Evolutionary conservation across 2,329 filamentous ascomycete species (phyloP).

Genomic region (Diaporthe velutina): DNA sequence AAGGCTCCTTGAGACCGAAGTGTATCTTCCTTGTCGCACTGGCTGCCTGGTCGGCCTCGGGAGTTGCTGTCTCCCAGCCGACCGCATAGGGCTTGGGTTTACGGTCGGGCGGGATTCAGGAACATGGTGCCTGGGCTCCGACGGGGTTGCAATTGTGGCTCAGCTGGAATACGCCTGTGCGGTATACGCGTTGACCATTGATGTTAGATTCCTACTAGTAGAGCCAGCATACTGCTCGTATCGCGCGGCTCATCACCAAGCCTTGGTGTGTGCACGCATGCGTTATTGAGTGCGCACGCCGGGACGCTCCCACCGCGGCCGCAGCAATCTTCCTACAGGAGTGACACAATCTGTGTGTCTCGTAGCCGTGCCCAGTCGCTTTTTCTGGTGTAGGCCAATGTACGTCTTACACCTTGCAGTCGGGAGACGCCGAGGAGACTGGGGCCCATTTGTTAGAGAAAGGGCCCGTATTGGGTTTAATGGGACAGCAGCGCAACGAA

Average conservation of each 20-base stretch:
- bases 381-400: neutral
- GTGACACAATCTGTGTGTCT: neutral
- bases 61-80: slow-evolving; percentile 1
- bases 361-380: neutral
- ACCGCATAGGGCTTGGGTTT: neutral
- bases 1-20: neutral
- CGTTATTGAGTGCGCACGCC: neutral
- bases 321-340: slow-evolving; percentile 5
- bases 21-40: neutral
- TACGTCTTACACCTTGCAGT: slow-evolving; percentile 13
- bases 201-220: neutral
- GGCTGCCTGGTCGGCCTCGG: slow-evolving; percentile 15
- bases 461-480: slow-evolving; percentile 8
- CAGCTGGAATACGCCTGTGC: slow-evolving; percentile 2
- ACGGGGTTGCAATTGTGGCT: slow-evolving; percentile 21
- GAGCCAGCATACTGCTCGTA: neutral
- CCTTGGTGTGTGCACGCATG: slow-evolving; percentile 5
- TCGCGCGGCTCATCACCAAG: neutral
- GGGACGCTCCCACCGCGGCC: neutral
- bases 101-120: slow-evolving; percentile 12
- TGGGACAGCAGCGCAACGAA: slow-evolving; percentile 2
- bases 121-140: neutral
- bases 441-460: neutral
- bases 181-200: neutral
- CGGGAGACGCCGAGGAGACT: slow-evolving; percentile 1